Percentiles rank a stretch among this genome's conserved stretches.
phyloP scores from a whole-genome alignment of 148 eudicot species.

The Rhododendron vialii region DNA sequence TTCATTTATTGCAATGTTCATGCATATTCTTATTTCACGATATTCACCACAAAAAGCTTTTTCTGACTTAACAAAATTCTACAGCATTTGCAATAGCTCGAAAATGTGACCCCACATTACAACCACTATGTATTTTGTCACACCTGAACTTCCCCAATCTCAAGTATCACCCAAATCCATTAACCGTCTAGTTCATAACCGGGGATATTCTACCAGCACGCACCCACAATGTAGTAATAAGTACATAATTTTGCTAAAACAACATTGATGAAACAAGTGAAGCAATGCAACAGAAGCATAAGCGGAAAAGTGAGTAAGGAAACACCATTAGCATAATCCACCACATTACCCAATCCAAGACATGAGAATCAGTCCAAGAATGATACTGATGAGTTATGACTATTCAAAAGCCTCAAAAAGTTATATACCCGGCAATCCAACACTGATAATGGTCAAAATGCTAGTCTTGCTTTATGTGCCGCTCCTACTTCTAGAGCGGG shows the following conservation, averaged over 20 bases:
- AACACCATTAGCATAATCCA: neutral
- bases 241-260: neutral
- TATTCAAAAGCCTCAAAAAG: neutral
- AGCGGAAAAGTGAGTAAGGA: neutral
- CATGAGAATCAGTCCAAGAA: neutral
- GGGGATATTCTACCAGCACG: neutral
- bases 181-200: neutral
- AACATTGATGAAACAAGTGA: neutral
- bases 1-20: neutral
- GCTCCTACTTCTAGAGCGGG: neutral
- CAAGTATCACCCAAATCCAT: neutral
- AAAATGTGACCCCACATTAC: neutral
- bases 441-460: neutral
- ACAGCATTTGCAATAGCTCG: neutral
- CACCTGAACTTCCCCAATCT: neutral
- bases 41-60: neutral
- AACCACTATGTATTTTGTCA: neutral
- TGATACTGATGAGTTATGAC: neutral
- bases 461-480: neutral
- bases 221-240: neutral
- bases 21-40: neutral
- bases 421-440: neutral
- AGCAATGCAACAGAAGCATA: neutral
- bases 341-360: neutral
- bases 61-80: neutral